Evolutionary conservation across 164 flowering plant species (phyloP).

Genomic region (Nymphaea colorata): DNA sequence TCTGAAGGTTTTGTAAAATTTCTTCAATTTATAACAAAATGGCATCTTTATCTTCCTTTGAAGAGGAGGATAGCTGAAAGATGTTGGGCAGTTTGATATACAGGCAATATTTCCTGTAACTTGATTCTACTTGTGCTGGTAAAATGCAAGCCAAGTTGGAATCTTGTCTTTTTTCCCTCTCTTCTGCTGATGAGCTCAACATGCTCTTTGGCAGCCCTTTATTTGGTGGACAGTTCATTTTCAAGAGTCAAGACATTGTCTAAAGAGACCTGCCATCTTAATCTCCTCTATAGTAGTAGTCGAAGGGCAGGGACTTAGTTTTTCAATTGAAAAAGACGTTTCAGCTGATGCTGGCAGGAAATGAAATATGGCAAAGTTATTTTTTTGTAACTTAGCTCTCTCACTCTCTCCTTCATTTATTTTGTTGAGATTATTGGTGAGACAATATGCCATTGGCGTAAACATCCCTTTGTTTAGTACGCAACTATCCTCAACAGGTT

Average conservation of each 20-base stretch:
- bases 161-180: not conserved
- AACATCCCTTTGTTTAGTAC: no score
- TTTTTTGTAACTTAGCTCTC: no score
- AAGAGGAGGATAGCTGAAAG: not conserved
- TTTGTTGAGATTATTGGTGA: no score
- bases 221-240: not conserved
- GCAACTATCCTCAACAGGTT: no score
- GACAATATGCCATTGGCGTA: no score
- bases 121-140: not conserved
- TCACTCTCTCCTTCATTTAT: no score
- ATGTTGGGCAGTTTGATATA: not conserved
- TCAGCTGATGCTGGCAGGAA: no score
- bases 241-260: not conserved
- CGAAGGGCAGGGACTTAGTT: not conserved
- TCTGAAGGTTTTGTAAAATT: not conserved
- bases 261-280: not conserved
- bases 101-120: slow-evolving; percentile 2
- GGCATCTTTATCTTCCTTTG: slow-evolving; percentile 1
- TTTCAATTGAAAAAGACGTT: not conserved
- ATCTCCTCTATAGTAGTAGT: not conserved
- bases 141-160: slow-evolving; percentile 6
- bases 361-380: no score
- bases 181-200: not conserved
- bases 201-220: not conserved
- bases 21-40: not conserved